Base-by-base conservation (phyloP, 1,284 basidiomycete species). In the Moesziomyces aphidis region DNA sequence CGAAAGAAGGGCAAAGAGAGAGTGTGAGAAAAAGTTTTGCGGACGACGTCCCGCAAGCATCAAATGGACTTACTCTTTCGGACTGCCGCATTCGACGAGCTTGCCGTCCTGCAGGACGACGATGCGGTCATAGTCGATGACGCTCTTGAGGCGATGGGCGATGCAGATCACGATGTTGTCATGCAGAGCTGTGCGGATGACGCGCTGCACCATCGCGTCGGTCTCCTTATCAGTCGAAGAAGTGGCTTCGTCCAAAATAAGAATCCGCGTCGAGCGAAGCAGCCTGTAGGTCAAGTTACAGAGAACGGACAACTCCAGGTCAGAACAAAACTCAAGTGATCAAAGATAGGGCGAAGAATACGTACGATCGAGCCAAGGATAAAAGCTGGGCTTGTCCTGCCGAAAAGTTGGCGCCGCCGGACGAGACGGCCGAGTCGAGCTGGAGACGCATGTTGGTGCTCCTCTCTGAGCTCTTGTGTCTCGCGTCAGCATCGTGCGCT, bases 361-460 rank as follows among this genome's bases (percentile, higher is more conserved):
- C 49, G 50, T 39, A 65, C 39, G 76, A 90, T 26, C 90, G 88
- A 3, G 91, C 91, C 89, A 92, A 89, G 1, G 92, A 91, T 23
- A 95, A 89, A 4, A 95, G 87, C 85, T 95, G 93, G 21, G 92
- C 83, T 79, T 95, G 93, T 5, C 93, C 93, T 66, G 92, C 91
- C 3, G 91, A 93, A 79, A 94, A 93, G 85, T 94, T 94, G 59
- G 89, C 88, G 6, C 93, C 93, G 1, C 92, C 92, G 1, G 91
- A 88, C 0, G 91, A 91, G 2, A 94, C 90, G 71, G 90, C 88
- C 0, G 91, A 91, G 43, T 91, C 89, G 17, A 94, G 87, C 0
- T 88, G 88, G 57, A 93, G 67, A 6, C 43, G 50, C 46, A 72
- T 55, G 28, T 58, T 62, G 82, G 58, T 39, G 19, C 47, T 17